Percentiles rank a stretch among this genome's conserved stretches.
phyloP scores from a whole-genome alignment of 495 filamentous ascomycete genomes.

The Geoglossum glabrum region DNA sequence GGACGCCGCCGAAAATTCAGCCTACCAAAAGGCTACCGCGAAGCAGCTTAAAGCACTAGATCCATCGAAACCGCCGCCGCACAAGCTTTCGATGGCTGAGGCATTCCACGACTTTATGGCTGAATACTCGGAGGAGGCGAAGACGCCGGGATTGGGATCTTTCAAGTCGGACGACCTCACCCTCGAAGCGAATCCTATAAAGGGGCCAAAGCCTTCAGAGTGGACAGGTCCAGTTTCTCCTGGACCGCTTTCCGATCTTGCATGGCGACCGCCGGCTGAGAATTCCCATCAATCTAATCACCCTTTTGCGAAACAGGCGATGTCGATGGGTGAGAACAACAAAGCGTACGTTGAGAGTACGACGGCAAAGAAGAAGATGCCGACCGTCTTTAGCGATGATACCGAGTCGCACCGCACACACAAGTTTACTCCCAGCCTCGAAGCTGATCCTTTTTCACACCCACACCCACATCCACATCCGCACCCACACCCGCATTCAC shows the following conservation, averaged over 20 bases:
- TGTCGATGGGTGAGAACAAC: neutral
- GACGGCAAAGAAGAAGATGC: neutral
- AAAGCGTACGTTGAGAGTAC: neutral
- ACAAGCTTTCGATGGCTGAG: neutral
- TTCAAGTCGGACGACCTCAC: neutral
- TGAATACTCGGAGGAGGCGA: neutral
- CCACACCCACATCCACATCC: neutral
- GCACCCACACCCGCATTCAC: neutral
- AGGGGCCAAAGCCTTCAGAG: neutral
- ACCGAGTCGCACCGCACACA: neutral
- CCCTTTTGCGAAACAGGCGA: neutral
- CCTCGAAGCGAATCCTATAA: neutral
- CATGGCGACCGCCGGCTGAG: neutral
- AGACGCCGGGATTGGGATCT: neutral
- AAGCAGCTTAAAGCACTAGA: neutral
- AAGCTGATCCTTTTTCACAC: neutral
- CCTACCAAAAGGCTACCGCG: neutral
- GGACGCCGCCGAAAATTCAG: neutral
- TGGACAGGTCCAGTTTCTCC: neutral
- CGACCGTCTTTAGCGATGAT: neutral
- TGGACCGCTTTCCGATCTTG: neutral
- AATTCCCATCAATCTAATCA: neutral
- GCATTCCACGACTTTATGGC: conserved; percentile 1
- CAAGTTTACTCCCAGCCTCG: neutral
- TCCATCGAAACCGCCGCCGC: neutral